Percentiles rank a stretch among this genome's conserved stretches.
These are phyloP conservation scores for Cephaloascus fragrans DNA, from an alignment of 805 yeast species.

Conservation along the genomic window DNA sequence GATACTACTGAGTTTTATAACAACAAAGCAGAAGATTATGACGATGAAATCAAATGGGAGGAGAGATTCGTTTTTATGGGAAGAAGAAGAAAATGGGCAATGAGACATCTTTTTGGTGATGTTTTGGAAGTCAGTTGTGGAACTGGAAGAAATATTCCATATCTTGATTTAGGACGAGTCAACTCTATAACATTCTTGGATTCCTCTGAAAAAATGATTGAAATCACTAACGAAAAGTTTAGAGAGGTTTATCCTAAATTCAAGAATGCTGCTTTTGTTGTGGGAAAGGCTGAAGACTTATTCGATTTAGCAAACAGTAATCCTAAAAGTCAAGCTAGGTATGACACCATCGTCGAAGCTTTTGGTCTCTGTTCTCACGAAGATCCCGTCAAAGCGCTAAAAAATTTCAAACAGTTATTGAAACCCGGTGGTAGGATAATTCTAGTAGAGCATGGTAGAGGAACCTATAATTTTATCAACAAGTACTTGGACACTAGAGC, in stretches of 20 bases:
- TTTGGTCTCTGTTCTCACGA: slow-evolving; percentile 95
- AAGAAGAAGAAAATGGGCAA: slow-evolving; percentile 65
- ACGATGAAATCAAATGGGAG: slow-evolving; percentile 67
- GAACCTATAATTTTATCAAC: slow-evolving; percentile 70
- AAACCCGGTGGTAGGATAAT: slow-evolving; percentile 88
- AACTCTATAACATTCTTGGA: slow-evolving; percentile 79
- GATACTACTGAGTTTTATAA: slow-evolving; percentile 82
- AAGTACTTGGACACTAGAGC: slow-evolving; percentile 75
- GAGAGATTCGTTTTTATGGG: slow-evolving; percentile 54
- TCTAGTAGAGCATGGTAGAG: slow-evolving; percentile 87
- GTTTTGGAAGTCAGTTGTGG: slow-evolving; percentile 94
- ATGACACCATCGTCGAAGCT: slow-evolving; percentile 89
- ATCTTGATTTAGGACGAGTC: slow-evolving; percentile 48
- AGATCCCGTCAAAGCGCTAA: slow-evolving; percentile 77
- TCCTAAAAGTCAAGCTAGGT: slow-evolving; percentile 35
- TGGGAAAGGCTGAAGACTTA: slow-evolving; percentile 82
- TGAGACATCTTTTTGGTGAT: slow-evolving; percentile 75
- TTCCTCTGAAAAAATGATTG: slow-evolving; percentile 80
- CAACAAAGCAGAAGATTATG: slow-evolving; percentile 70
- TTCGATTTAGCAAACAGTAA: slow-evolving; percentile 37
- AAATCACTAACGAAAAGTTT: slow-evolving; percentile 67
- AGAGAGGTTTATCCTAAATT: slow-evolving; percentile 55
- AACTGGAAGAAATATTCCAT: slow-evolving; percentile 86
- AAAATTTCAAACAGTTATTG: slow-evolving; percentile 61
- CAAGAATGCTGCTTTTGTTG: slow-evolving; percentile 74